Evolutionary conservation across 192 early-diverging fungal genomes (phyloP), one percentile per base, ranked within the genome.

Genomic region (Endogone sp.): DNA sequence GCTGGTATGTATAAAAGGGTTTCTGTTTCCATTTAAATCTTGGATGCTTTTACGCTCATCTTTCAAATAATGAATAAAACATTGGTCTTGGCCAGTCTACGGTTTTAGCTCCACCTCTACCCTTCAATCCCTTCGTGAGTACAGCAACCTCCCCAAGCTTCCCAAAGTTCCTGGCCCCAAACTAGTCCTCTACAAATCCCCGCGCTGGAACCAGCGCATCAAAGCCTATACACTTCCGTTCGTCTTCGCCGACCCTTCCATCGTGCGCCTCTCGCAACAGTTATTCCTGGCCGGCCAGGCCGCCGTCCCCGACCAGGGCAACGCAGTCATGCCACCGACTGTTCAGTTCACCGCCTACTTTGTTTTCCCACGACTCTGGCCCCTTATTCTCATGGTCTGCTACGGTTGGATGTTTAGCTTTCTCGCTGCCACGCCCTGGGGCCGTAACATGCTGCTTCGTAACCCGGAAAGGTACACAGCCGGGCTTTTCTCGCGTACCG

Each of bases 301-400:
- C 24, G 68, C 71, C 6, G 31, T 56, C 4, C 56, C 65, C 16
- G 72, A 29, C 0, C 71, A 74, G 60, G 66, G 77, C 67, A 77
- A 82, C 22, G 63, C 49, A 6, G 69, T 59, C 32, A 59, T 76
- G 20, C 79, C 75, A 13, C 84, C 82, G 3, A 74, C 85, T 2
- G 76, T 86, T 21, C 88, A 90, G 27, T 90, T 89, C 64, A 74
- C 81, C 9, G 87, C 84, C 0, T 92, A 92, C 60, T 71, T 87
- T 32, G 76, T 82, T 13, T 71, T 87, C 25, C 75, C 81, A 11
- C 77, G 75, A 0, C 69, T 84, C 16, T 73, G 56, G 37, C 55
- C 65, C 3, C 61, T 64, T 0, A 58, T 71, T 28, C 28, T 78
- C 4, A 73, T 70, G 21, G 60, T 63, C 21, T 2, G 68, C 2